phyloP scores from a whole-genome alignment of 805 yeast species.

The Saccharomycopsis selenospora region DNA sequence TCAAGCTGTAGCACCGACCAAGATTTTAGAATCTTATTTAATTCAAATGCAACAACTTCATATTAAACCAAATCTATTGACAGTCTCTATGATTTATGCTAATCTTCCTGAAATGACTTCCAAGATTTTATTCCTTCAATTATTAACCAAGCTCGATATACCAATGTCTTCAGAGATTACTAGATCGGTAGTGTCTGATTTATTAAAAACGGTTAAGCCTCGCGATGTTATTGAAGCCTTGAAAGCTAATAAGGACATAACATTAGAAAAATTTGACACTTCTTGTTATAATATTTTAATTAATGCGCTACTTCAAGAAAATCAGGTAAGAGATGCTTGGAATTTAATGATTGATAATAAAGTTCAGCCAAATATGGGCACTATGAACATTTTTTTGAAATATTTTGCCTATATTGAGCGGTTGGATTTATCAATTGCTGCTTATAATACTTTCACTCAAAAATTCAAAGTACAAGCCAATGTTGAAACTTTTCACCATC shows the following conservation, averaged over 20 bases:
- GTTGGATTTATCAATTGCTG: conserved; percentile 31
- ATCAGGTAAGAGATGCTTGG: conserved; percentile 28
- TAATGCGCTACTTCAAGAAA: conserved; percentile 25
- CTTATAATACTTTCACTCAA: conserved; percentile 28
- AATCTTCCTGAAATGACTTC: conserved; percentile 31
- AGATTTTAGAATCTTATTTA: conserved; percentile 28
- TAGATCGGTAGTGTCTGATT: conserved; percentile 25
- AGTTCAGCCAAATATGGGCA: conserved; percentile 20
- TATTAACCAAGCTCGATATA: conserved; percentile 28
- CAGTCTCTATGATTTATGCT: conserved; percentile 33
- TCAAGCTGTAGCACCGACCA: conserved; percentile 23
- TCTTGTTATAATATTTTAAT: conserved; percentile 25
- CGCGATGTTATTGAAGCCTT: conserved; percentile 25
- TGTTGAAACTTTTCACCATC: conserved; percentile 27
- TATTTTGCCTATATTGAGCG: conserved; percentile 29
- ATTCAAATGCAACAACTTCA: conserved; percentile 27
- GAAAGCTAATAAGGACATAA: conserved; percentile 11
- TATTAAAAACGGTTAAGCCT: conserved; percentile 22
- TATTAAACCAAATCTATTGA: conserved; percentile 30
- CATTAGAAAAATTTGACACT: conserved; percentile 8
- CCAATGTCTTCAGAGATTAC: conserved; percentile 28
- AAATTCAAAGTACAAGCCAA: conserved; percentile 28
- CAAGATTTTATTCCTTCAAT: conserved; percentile 28
- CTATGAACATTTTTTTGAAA: conserved; percentile 29
- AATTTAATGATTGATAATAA: conserved; percentile 15